Evolutionary conservation across 352 stramenopile species (phyloP), one percentile per base, ranked within the genome.

Genomic region (Globisporangium cystogenes): DNA sequence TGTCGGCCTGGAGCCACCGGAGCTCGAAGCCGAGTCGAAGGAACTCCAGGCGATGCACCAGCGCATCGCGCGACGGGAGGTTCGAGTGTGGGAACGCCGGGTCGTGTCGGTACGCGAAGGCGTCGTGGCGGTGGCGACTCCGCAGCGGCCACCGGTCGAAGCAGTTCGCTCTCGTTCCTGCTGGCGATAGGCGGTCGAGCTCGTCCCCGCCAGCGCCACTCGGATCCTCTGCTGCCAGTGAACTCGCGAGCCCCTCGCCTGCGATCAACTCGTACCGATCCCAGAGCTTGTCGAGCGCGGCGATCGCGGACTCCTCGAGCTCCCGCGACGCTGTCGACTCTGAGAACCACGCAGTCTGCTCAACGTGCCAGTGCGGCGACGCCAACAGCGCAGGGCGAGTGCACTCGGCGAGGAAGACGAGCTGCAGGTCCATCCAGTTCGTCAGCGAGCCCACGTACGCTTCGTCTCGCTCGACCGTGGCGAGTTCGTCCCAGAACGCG

Each of bases 1-100:
- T 66, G 37, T 86, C 70, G 7, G 59, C 36, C 3, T 75, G 60
- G 16, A 82, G 57, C 75, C 72, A 86, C 42, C 55, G 49, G 8
- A 84, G 41, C 33, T 80, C 67, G 2, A 86, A 52, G 8, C 70
- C 63, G 10, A 75, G 37, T 1, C 65, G 54, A 47, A 86, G 60
- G 33, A 75, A 80, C 31, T 60, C 48, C 5, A 43, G 16, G 18
- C 68, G 64, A 12, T 60, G 45, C 4, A 3, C 20, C 7, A 65
- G 23, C 15, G 50, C 46, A 21, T 7, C 24, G 27, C 43, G 35
- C 26, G 36, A 31, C 7, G 51, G 52, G 12, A 63, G 23, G 11
- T 53, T 36, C 2, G 33, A 24, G 7, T 23, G 14, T n/a, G 23
- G 14, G 7, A 18, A 4, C 8, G 21, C 2, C 41, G 15, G 4